Base-by-base conservation (phyloP, 1,284 basidiomycete genomes). In the Porodaedalea pini region DNA sequence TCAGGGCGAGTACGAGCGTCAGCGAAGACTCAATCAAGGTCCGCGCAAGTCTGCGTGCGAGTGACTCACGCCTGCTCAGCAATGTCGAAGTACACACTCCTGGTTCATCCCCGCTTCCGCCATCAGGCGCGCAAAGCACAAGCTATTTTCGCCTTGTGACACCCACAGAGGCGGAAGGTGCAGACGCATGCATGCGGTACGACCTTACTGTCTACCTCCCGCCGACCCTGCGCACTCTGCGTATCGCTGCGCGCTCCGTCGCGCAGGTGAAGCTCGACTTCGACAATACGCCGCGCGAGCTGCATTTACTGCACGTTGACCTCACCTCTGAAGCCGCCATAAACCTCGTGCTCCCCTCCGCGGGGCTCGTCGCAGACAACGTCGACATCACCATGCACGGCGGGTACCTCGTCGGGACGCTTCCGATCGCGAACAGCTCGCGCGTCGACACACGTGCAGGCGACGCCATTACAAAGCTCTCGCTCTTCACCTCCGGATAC, bases 351-450 rank as follows among this genome's bases (percentile, higher is more conserved):
- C 68, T 79, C 15, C 74, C 78, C 7, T 68, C 70, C 60, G 64
- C 71, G 52, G 67, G 71, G 57, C 62, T 83, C 51, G 70, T 68
- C 23, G 71, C 78, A 2, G 68, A 72, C 21, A 60, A 68, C n/a
- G 60, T 78, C 56, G 56, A 64, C n/a, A 66, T 83, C 27, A 76
- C 79, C 61, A 68, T 80, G 4, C 73, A 66, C 61, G 70, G 76
- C 47, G 82, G 82, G n/a, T 84, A 79, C 77, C 75, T 84, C 54
- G 78, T 81, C n/a, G 82, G 83, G 21, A 76, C 80, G 51, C 73
- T 78, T 41, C 69, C 77, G 15, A 67, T 82, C 61, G 70, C 72
- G 23, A 70, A 76, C 32, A 68, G 66, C 57, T 74, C 78, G 3
- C 64, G 64, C 15, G 69, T 85, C 59, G 68, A 65, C 13, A 83